Evolutionary conservation across 1,284 basidiomycete species (phyloP).

Genomic region (Sporisorium graminicola): DNA sequence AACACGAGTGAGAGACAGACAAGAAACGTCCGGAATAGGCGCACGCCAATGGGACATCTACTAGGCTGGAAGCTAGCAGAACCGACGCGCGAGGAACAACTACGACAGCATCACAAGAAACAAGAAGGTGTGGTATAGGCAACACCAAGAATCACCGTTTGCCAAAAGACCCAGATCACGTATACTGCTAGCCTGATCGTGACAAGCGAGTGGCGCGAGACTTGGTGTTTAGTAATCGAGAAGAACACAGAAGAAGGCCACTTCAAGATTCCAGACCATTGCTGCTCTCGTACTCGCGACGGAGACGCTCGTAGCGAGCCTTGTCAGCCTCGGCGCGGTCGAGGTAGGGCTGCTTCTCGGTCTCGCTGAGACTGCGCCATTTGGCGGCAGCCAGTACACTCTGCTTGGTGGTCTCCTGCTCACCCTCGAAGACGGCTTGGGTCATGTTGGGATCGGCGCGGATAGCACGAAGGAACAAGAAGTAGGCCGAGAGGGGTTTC

Average conservation of each 20-base stretch:
- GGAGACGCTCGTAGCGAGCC: slow-evolving; percentile 59
- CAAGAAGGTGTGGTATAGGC: slow-evolving; percentile 25
- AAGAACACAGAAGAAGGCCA: slow-evolving; percentile 1
- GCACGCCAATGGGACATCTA: not conserved
- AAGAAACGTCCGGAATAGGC: slow-evolving; percentile 13
- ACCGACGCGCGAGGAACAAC: slow-evolving; percentile 10
- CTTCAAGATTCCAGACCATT: slow-evolving; percentile 33
- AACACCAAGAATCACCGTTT: slow-evolving; percentile 10
- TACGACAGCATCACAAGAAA: slow-evolving; percentile 31
- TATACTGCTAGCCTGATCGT: not conserved
- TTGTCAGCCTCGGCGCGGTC: slow-evolving; percentile 65
- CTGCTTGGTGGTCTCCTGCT: slow-evolving; percentile 93
- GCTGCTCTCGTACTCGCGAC: slow-evolving; percentile 61
- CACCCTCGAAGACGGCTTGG: slow-evolving; percentile 86
- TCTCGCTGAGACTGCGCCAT: slow-evolving; percentile 91
- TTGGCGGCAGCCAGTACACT: slow-evolving; percentile 90
- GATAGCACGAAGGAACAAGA: slow-evolving; percentile 84
- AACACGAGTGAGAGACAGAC: slow-evolving; percentile 12
- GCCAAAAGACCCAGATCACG: not conserved
- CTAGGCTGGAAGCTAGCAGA: slow-evolving; percentile 5
- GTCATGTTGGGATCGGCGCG: slow-evolving; percentile 62
- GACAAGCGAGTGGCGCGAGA: not conserved
- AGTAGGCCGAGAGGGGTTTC: slow-evolving; percentile 94
- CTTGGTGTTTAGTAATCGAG: not conserved
- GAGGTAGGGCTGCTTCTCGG: slow-evolving; percentile 76